phyloP scores from a whole-genome alignment of 1,139 yeast genomes.

The Hemisphaericaspora xylofermentans region DNA sequence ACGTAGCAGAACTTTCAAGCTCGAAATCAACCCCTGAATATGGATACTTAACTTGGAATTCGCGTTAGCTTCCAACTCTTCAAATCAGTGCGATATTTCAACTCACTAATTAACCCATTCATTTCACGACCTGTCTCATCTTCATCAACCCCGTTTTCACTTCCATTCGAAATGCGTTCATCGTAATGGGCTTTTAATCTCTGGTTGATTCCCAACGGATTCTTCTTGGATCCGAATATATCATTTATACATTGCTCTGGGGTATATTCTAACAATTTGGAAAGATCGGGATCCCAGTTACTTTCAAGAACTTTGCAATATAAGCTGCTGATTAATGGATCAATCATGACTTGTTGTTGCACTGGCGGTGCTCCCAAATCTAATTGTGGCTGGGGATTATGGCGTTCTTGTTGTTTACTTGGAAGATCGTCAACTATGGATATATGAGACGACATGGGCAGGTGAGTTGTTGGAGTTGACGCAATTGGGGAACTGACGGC shows the following conservation, averaged over 20 bases:
- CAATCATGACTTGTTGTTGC: constrained; percentile 29
- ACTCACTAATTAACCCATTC: constrained; percentile 45
- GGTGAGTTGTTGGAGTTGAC: background rate
- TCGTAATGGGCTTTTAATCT: constrained; percentile 21
- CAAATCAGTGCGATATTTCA: constrained; percentile 41
- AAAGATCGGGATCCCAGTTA: constrained; percentile 76
- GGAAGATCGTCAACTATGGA: background rate
- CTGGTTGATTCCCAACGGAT: constrained; percentile 67
- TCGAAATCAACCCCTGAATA: background rate
- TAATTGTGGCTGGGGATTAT: background rate
- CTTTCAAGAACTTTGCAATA: constrained; percentile 65
- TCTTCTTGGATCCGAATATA: constrained; percentile 51
- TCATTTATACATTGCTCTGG: constrained; percentile 77
- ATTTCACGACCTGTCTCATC: constrained; percentile 47
- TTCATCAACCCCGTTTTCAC: constrained; percentile 33
- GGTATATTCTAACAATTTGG: constrained; percentile 55
- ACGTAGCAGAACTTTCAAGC: background rate
- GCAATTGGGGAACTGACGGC: background rate
- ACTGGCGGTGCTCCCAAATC: background rate
- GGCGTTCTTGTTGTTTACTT: background rate
- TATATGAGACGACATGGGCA: background rate
- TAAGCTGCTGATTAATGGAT: constrained; percentile 53
- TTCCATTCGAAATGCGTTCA: constrained; percentile 35
- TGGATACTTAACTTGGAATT: constrained; percentile 3
- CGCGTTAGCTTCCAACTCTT: constrained; percentile 39